A percentile compares a stretch with the other conserved stretches of the same genome.
Evolutionary conservation across 1,284 basidiomycete genomes (phyloP).

Genomic region (Lentinus polychrous): DNA sequence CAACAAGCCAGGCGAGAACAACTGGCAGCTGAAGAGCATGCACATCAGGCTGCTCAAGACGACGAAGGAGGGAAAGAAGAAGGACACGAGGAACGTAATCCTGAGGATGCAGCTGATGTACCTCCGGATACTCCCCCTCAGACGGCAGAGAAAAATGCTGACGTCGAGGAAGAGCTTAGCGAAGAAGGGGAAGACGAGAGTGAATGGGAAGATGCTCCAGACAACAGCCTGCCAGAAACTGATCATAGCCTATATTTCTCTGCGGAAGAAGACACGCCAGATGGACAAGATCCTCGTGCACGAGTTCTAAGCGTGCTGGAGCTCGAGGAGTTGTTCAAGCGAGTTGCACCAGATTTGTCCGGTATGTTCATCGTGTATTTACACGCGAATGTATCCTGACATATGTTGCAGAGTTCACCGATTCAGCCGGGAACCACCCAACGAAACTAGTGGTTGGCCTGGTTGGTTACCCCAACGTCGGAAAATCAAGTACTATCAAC

Average conservation of each 20-base stretch:
- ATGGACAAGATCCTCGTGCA: conserved; percentile 60
- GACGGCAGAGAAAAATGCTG: conserved; percentile 20
- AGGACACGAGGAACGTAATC: background rate
- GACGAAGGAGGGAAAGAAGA: conserved; percentile 16
- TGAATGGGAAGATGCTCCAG: conserved; percentile 20
- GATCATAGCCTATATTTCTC: conserved; percentile 25
- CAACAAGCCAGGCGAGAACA: conserved; percentile 69
- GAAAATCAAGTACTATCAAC: conserved; percentile 97
- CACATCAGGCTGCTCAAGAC: conserved; percentile 5
- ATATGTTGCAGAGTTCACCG: conserved; percentile 51
- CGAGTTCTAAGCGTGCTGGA: conserved; percentile 84
- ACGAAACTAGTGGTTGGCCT: conserved; percentile 84
- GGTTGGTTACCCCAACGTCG: conserved; percentile 98
- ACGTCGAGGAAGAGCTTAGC: conserved; percentile 22
- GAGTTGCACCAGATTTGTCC: conserved; percentile 70
- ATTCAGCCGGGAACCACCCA: conserved; percentile 52
- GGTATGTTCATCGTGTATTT: conserved; percentile 34
- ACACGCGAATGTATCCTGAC: conserved; percentile 4
- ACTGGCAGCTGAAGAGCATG: conserved; percentile 25
- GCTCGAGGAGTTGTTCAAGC: conserved; percentile 82
- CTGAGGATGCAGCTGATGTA: background rate
- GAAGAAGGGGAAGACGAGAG: conserved; percentile 25
- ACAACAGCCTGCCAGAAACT: conserved; percentile 9
- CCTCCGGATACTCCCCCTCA: conserved; percentile 10
- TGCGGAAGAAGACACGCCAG: conserved; percentile 44